A percentile compares a stretch with the other conserved stretches of the same genome.
phyloP scores from a whole-genome alignment of 73 alveolate species.

The Paramecium tetraurelia region DNA sequence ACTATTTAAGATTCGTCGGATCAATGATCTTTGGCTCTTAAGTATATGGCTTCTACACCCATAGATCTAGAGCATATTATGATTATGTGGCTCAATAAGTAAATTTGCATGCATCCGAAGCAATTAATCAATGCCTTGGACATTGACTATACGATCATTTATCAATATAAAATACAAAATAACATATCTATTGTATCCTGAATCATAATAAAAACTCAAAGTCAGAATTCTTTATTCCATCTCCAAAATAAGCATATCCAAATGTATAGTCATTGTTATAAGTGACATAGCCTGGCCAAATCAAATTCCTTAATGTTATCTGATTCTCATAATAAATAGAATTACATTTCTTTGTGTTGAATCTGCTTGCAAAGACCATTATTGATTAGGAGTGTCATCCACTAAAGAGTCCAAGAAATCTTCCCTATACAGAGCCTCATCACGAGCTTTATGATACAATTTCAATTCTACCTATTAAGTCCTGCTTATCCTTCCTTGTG shows the following conservation, averaged over 20 bases:
- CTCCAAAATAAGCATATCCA: constrained; percentile 50
- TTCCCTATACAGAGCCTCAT: constrained; percentile 72
- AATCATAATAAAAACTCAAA: constrained; percentile 31
- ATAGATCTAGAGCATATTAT: constrained; percentile 2
- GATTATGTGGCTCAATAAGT: constrained; percentile 4
- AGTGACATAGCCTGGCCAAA: constrained; percentile 89
- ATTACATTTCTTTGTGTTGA: constrained; percentile 59
- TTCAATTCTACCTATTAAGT: constrained; percentile 51
- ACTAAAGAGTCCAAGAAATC: constrained; percentile 78
- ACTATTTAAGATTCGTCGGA: not conserved
- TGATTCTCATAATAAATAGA: not conserved
- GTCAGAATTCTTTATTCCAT: constrained; percentile 28
- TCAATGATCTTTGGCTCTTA: not conserved
- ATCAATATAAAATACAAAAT: not conserved
- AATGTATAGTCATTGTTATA: not conserved
- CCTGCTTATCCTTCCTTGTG: constrained; percentile 64
- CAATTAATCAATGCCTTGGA: not conserved
- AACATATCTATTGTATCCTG: not conserved
- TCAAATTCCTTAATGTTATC: constrained; percentile 70
- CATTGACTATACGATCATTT: not conserved
- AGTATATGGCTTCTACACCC: constrained; percentile 6
- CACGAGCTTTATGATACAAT: constrained; percentile 12
- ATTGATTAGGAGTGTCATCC: constrained; percentile 75
- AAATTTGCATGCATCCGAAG: not conserved
- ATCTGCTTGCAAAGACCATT: constrained; percentile 83